Evolutionary conservation across 1,284 basidiomycete genomes (phyloP).

Genomic region (Pterulicium gracile): DNA sequence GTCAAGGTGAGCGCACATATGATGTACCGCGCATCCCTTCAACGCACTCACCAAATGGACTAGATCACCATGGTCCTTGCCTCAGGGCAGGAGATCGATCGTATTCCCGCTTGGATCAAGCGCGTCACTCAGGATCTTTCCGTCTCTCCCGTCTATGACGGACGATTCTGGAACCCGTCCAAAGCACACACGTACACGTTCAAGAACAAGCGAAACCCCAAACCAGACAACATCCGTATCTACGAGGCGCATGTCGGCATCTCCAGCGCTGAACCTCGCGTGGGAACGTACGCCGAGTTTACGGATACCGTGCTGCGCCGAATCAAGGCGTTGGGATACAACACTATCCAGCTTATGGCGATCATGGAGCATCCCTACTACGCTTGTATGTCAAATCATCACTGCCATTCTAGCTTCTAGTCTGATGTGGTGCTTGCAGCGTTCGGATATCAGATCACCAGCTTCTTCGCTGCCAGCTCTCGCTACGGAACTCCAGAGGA

Average conservation of each 20-base stretch:
- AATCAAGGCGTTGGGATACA: constrained; percentile 90
- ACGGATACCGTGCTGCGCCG: constrained; percentile 76
- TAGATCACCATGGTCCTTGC: constrained; percentile 82
- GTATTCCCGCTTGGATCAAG: constrained; percentile 88
- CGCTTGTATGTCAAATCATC: constrained; percentile 56
- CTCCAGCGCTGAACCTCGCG: constrained; percentile 77
- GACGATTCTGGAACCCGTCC: constrained; percentile 97
- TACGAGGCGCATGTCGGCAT: constrained; percentile 99
- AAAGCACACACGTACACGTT: constrained; percentile 63
- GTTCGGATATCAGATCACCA: constrained; percentile 97
- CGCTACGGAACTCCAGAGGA: constrained; percentile 94
- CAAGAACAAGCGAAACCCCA: constrained; percentile 64
- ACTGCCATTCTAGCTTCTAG: constrained; percentile 6
- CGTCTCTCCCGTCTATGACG: constrained; percentile 90
- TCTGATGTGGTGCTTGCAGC: constrained; percentile 32
- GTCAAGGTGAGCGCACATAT: constrained; percentile 52
- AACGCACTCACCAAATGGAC: constrained; percentile 4
- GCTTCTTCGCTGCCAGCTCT: constrained; percentile 95
- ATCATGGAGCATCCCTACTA: constrained; percentile 99
- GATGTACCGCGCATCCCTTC: neutral
- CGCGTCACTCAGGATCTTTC: constrained; percentile 91
- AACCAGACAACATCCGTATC: constrained; percentile 66
- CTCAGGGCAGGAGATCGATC: constrained; percentile 75
- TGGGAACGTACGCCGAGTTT: constrained; percentile 96
- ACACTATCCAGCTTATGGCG: constrained; percentile 95